Evolutionary conservation across 2,329 filamentous ascomycete species (phyloP).

Genomic region (Nothophaeocryptopus gaeumannii): DNA sequence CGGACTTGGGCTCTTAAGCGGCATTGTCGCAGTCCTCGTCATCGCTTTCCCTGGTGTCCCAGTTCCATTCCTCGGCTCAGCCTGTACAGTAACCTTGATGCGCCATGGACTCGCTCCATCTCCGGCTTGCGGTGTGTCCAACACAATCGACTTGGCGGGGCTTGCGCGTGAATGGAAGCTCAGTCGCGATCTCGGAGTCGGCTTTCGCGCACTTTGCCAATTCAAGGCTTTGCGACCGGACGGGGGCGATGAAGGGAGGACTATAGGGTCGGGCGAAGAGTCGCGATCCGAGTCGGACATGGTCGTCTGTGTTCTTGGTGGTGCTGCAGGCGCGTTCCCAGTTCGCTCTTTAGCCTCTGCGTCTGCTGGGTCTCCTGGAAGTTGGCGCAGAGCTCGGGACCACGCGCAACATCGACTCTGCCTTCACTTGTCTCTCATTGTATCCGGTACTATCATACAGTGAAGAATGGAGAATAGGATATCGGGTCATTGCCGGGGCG

Average conservation of each 20-base stretch:
- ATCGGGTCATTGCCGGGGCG: slow-evolving; percentile 1
- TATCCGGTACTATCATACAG: neutral
- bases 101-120: slow-evolving; percentile 46
- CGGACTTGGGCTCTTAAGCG: slow-evolving; percentile 37
- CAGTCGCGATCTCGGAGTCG: slow-evolving; percentile 13
- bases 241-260: slow-evolving; percentile 35
- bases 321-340: too few species aligned
- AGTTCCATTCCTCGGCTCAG: slow-evolving; percentile 39
- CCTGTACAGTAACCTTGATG: slow-evolving; percentile 51
- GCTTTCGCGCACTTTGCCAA: slow-evolving; percentile 1
- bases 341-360: too few species aligned
- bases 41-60: slow-evolving; percentile 19
- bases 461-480: neutral
- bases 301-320: neutral
- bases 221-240: slow-evolving; percentile 11
- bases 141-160: slow-evolving; percentile 46
- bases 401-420: neutral
- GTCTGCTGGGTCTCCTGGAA: too few species aligned
- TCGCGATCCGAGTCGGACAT: slow-evolving; percentile 13
- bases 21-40: slow-evolving; percentile 39
- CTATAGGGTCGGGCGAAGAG: slow-evolving; percentile 36
- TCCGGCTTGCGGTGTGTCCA: slow-evolving; percentile 40
- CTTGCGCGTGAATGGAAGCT: slow-evolving; percentile 25
- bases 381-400: too few species aligned
- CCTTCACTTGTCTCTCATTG: neutral